Evolutionary conservation across 495 filamentous ascomycete species (phyloP), one percentile per base, ranked within the genome.

Genomic region (Filosporella fistucella): DNA sequence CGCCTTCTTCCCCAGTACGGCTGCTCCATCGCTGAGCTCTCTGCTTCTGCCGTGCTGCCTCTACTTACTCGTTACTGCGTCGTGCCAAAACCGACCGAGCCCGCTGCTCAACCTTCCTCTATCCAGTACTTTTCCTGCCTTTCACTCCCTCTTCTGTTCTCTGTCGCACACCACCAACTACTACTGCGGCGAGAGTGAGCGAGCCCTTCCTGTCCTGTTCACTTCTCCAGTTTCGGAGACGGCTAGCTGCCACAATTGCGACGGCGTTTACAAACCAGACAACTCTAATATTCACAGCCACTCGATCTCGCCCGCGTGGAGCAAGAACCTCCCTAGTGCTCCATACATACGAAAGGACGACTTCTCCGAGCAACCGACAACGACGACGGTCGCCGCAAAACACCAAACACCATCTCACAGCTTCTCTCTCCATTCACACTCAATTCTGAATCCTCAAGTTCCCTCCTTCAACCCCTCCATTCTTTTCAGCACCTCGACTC

Each of bases 161-260:
- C n/a, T n/a, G n/a, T n/a, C n/a, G n/a, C n/a, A n/a, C n/a, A n/a
- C n/a, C n/a, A n/a, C n/a, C n/a, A n/a, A n/a, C n/a, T n/a, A n/a
- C n/a, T n/a, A n/a, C n/a, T n/a, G n/a, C n/a, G n/a, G n/a, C n/a
- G n/a, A n/a, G n/a, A n/a, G n/a, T n/a, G n/a, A n/a, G n/a, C n/a
- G n/a, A n/a, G n/a, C 32, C 11, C 13, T 10, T 4, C 22, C 18
- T 14, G 32, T 18, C 13, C 44, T 6, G 12, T 47, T 7, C 32
- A 12, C 26, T 42, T 30, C 44, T 53, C 44, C 44, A 53, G 37
- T 53, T 35, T 36, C 50, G 50, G 30, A 53, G 43, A 29, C 30
- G 43, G 43, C 37, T 47, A 43, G 29, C 43, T 47, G 42, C 42
- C 35, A 28, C 49, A 34, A 36, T 35, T 46, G 44, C 43, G 44